Conservation (phyloP, 441 rosid species). For the Syzygium syzygioides region DNA sequence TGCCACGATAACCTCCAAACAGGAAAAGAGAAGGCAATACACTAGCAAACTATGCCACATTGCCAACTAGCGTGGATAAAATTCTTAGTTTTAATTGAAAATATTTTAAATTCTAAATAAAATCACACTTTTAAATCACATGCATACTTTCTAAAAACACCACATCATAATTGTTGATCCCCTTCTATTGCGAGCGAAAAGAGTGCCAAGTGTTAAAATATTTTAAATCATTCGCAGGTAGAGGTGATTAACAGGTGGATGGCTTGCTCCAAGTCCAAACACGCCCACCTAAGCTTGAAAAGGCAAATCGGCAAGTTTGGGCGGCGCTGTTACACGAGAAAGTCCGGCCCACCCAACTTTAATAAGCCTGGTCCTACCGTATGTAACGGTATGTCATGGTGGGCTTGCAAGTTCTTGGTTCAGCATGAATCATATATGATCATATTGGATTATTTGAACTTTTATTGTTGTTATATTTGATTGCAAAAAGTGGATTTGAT, state of each 20-base stretch:
- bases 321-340: background rate
- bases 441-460: background rate
- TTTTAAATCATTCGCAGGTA: background rate
- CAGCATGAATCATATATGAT: no score
- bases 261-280: background rate
- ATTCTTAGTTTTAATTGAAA: background rate
- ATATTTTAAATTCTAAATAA: background rate
- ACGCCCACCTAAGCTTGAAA: no score
- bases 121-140: background rate
- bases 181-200: background rate
- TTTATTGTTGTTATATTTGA: background rate
- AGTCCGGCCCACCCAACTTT: accelerated
- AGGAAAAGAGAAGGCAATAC: background rate
- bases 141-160: background rate
- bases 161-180: background rate
- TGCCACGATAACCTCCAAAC: background rate
- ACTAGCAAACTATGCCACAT: background rate
- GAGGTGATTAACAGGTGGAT: background rate
- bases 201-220: background rate
- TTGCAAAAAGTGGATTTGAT: background rate
- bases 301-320: background rate
- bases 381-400: background rate
- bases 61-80: background rate
- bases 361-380: background rate
- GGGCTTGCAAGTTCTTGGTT: background rate